Conservation (phyloP, 768 basidiomycete genomes). For the Lenzites betulinus region DNA sequence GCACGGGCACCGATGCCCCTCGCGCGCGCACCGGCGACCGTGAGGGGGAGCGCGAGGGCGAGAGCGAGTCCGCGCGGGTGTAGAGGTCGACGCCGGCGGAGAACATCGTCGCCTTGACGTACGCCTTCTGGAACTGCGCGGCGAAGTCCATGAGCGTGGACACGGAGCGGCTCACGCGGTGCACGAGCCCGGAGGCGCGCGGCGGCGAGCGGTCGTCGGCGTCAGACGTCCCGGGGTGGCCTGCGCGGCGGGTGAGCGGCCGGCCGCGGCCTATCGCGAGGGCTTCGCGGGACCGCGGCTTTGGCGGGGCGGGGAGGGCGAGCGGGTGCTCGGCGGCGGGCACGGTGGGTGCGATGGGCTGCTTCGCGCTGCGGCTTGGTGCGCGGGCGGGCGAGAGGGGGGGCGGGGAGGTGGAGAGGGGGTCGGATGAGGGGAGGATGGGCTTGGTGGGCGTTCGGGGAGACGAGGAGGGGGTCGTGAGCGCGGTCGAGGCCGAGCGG, state of each 20-base stretch:
- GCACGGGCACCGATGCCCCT: constrained; percentile 8
- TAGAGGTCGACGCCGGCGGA: constrained; percentile 36
- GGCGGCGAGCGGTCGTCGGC: constrained; percentile 17
- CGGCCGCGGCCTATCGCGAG: constrained; percentile 17
- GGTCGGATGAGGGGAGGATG: constrained; percentile 1
- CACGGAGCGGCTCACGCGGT: constrained; percentile 40
- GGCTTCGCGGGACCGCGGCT: constrained; percentile 12
- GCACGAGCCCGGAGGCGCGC: constrained; percentile 20
- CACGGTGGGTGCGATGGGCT: constrained; percentile 6
- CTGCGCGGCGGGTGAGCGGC: constrained; percentile 14
- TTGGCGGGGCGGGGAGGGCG: constrained; percentile 6
- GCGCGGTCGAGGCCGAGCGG: constrained; percentile 38
- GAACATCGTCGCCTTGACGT: constrained; percentile 56
- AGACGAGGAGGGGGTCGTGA: constrained; percentile 37
- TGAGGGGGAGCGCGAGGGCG: constrained; percentile 22
- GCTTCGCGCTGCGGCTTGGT: constrained; percentile 11
- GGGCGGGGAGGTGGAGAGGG: constrained; percentile 3
- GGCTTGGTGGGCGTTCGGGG: constrained; percentile 28
- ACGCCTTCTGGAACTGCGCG: constrained; percentile 57
- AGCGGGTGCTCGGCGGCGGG: constrained; percentile 19
- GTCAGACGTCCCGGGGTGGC: constrained; percentile 5
- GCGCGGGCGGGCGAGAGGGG: constrained; percentile 4
- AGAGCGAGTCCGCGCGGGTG: constrained; percentile 18
- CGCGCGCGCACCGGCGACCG: constrained; percentile 14
- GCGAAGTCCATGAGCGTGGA: constrained; percentile 52